Percentiles rank a stretch among this genome's conserved stretches.
Evolutionary conservation across 495 filamentous ascomycete species (phyloP).

Genomic region (Rusavskia elegans): DNA sequence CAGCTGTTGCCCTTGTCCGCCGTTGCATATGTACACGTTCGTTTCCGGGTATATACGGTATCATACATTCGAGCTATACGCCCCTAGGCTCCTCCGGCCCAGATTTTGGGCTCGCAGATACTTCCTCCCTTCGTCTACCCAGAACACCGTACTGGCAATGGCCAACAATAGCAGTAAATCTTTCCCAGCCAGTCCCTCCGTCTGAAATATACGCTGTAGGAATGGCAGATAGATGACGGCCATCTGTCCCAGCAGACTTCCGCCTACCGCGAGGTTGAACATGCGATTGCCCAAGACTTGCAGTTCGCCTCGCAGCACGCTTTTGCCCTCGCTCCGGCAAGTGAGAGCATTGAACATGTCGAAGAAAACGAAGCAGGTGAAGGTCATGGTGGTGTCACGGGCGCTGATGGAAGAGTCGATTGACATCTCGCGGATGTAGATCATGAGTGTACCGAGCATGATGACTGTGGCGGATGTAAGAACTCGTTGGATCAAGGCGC

Average conservation of each 20-base stretch:
- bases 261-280: conserved; percentile 87
- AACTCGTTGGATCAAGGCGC: conserved; percentile 63
- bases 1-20: too few relatives aligned
- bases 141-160: conserved; percentile 80
- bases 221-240: conserved; percentile 88
- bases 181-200: conserved; percentile 57
- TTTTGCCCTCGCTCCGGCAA: conserved; percentile 84
- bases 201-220: conserved; percentile 88
- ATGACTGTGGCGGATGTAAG: conserved; percentile 79
- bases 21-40: conserved; percentile 8
- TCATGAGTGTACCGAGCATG: conserved; percentile 76
- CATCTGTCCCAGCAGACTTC: conserved; percentile 70
- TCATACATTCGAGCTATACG: conserved; percentile 28
- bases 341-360: conserved; percentile 98
- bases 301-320: conserved; percentile 72
- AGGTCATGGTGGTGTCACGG: conserved; percentile 97
- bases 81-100: conserved; percentile 16
- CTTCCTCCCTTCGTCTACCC: conserved; percentile 85
- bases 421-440: conserved; percentile 83
- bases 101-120: conserved; percentile 26
- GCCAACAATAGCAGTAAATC: conserved; percentile 58
- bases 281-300: conserved; percentile 70
- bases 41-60: not conserved
- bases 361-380: conserved; percentile 95
- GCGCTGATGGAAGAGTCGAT: conserved; percentile 53